Evolutionary conservation across 2,329 filamentous ascomycete genomes (phyloP), one percentile per base, ranked within the genome.

Genomic region (Penicillium brevicompactum): DNA sequence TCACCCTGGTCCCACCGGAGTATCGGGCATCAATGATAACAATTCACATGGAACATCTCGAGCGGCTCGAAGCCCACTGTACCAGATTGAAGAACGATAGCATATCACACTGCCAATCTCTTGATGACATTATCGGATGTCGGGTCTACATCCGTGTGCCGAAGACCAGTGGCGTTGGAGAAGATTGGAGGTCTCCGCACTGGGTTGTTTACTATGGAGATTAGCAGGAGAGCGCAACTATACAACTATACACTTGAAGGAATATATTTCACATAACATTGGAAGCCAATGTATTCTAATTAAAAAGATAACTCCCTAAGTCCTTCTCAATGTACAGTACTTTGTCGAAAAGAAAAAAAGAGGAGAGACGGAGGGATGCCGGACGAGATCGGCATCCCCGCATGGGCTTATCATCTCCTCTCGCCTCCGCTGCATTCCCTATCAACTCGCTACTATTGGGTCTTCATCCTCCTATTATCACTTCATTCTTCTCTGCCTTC

Each of bases 391-490:
- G 52, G 41, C 53, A 38, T 42, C 59, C 59, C 57, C 57, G 59
- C 59, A 60, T 56, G 45, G 51, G 51, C 58, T 62, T 62, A 58
- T 60, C 60, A 48, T 34, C 46, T 49, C 51, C 42, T 46, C 49
- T 37, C 51, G 32, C 40, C 24, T 46, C 31, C 34, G 34, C 34
- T 38, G 16, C 43, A 41, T 45, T 46, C 49, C 56, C 60, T 56
- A 50, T 53, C 46, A 37, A 37, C n/a, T 40, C 42, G 27, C 45
- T 57, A 46, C 58, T 51, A 58, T 61, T 59, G 56, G 52, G 54
- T 59, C 37, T 58, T 18, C 18, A 18, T 18, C 18, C 18, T 18
- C 18, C 18, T 18, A 18, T 18, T 18, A 18, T 18, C 18, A 18
- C 18, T 43, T 27, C 51, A 2, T n/a, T 45, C 48, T 16, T 30